These are phyloP conservation scores for Batkoa obscura DNA, from an alignment of 371 early-diverging fungal genomes.

Conservation along the genomic window DNA sequence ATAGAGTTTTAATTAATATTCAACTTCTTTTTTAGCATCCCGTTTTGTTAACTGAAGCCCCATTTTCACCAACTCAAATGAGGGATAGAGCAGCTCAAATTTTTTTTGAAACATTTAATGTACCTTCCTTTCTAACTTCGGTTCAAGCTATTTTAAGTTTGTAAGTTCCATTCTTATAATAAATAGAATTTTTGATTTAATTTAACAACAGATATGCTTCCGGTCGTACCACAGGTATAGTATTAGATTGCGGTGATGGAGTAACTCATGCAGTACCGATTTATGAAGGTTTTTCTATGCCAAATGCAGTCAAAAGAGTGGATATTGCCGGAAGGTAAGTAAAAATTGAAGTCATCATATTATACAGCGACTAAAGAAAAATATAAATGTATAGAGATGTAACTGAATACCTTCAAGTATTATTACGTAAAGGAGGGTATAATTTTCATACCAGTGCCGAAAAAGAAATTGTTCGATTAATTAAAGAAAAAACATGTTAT, in stretches of 20 bases:
- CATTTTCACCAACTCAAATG: conserved; percentile 72
- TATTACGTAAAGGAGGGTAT: conserved; percentile 74
- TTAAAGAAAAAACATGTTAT: conserved; percentile 91
- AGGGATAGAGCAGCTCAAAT: conserved; percentile 85
- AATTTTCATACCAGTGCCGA: conserved; percentile 80
- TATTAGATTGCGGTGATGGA: conserved; percentile 89
- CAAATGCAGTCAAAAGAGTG: conserved; percentile 76
- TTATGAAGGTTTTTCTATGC: conserved; percentile 87
- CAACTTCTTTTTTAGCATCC: conserved; percentile 45
- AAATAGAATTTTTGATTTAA: conserved; percentile 6
- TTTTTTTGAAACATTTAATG: conserved; percentile 94
- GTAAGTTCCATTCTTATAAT: conserved; percentile 16
- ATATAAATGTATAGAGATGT: conserved; percentile 38
- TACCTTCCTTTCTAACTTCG: conserved; percentile 85
- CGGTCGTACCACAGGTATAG: conserved; percentile 90
- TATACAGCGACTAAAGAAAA: neutral
- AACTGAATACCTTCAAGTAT: conserved; percentile 67
- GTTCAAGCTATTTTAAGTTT: conserved; percentile 90
- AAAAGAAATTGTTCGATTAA: conserved; percentile 76
- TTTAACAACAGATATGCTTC: conserved; percentile 46
- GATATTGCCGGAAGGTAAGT: conserved; percentile 73
- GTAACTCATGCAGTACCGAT: conserved; percentile 89
- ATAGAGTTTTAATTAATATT: neutral
- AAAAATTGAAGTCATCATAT: neutral
- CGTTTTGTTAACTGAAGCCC: conserved; percentile 89